Evolutionary conservation across 2,329 filamentous ascomycete species (phyloP), one percentile per base, ranked within the genome.

Genomic region (Arthrobotrys pseudoclavata): DNA sequence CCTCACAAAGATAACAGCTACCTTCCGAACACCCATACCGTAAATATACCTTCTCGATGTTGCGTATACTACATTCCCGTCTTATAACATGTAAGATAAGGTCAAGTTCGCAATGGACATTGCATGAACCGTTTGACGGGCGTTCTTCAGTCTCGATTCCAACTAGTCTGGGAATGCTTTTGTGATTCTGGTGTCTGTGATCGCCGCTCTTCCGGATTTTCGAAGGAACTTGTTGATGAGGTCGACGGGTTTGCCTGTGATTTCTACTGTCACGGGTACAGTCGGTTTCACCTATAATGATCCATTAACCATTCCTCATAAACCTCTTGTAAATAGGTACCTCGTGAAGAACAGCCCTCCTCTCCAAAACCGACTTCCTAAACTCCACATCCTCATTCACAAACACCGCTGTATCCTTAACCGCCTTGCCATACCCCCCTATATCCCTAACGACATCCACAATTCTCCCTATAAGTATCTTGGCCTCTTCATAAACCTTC

Each of bases 1-100:
- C 50, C 12, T 74, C 69, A 24, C 69, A 74, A n/a, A 74, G 69
- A 42, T 66, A 74, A 18, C 69, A 74, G 18, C 20, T 74, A 20
- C 2, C 9, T 7, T 67, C 34, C 1, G 61, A 74, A n/a, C 37
- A 74, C 3, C 69, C 69, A 22, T 66, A 74, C 29, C 52, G 15
- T 7, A 67, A 2, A 45, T 66, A 2, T 0, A 74, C 3, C 5
- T 22, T 52, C 13, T 29, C 12, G 6, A 50, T 10, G 20, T 57
- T 12, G 13, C 26, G 40, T 10, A 20, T 22, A 13, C n/a, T 13
- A n/a, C 52, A 42, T 15, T 67, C 69, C 10, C 24, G n/a, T 13
- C 40, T 26, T 29, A 75, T 53, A 3, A 57, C 45, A 47, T 68
- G 31, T 3, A 45, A 20, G 7, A 75, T 37, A 3, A 75, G 42